Evolutionary conservation across 352 stramenopile species (phyloP).

Genomic region (Pythium grandisporangium): DNA sequence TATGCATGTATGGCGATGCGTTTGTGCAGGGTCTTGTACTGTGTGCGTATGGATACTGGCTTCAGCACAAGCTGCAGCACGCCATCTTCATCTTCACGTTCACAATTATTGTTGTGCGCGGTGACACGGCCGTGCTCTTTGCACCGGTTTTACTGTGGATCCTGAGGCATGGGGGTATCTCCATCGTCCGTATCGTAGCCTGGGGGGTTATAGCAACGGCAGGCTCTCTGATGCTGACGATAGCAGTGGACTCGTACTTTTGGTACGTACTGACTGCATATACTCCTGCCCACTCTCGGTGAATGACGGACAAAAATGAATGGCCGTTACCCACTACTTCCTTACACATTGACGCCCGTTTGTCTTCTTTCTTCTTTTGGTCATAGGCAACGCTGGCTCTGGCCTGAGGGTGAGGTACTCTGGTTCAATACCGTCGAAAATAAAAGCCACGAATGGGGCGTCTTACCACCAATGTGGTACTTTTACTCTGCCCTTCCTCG

Average conservation of each 20-base stretch:
- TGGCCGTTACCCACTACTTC: no score
- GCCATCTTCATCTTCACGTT: slow-evolving; percentile 84
- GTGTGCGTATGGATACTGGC: slow-evolving; percentile 47
- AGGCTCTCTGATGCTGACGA: slow-evolving; percentile 68
- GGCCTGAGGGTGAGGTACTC: slow-evolving; percentile 97
- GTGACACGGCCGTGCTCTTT: slow-evolving; percentile 95
- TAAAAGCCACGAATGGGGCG: slow-evolving; percentile 96
- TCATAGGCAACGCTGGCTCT: slow-evolving; percentile 87
- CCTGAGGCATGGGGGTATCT: slow-evolving; percentile 59
- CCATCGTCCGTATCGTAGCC: slow-evolving; percentile 64
- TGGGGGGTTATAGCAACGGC: slow-evolving; percentile 75
- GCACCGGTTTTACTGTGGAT: slow-evolving; percentile 89
- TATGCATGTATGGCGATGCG: no score
- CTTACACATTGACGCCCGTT: neutral
- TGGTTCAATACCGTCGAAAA: slow-evolving; percentile 97
- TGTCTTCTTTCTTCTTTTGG: neutral
- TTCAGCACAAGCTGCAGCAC: slow-evolving; percentile 33
- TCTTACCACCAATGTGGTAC: slow-evolving; percentile 95
- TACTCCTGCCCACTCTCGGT: neutral
- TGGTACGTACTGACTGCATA: slow-evolving; percentile 35
- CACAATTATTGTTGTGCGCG: slow-evolving; percentile 94
- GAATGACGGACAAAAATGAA: no score
- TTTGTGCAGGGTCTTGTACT: slow-evolving; percentile 42
- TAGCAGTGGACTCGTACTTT: slow-evolving; percentile 92
- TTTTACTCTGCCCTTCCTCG: slow-evolving; percentile 92